A percentile compares a stretch with the other conserved stretches of the same genome.
These are phyloP conservation scores for Cladophialophora immunda DNA, from an alignment of 2,329 filamentous ascomycete genomes.

Conservation along the genomic window DNA sequence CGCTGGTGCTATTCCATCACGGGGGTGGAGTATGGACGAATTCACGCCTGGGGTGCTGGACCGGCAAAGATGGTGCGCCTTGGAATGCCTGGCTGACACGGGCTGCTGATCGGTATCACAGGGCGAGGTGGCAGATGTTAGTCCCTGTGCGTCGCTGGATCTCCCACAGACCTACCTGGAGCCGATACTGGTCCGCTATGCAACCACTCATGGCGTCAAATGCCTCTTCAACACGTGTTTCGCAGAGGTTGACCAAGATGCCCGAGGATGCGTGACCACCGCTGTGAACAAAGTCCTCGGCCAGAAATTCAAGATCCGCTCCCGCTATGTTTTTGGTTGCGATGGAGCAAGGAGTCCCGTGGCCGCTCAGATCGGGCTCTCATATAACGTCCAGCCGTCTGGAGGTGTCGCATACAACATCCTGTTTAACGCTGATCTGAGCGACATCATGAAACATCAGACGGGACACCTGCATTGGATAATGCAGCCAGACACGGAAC, in stretches of 20 bases:
- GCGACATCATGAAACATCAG: slow-evolving; percentile 58
- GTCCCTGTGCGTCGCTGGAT: slow-evolving; percentile 52
- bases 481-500: slow-evolving; percentile 62
- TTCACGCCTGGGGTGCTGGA: slow-evolving; percentile 54
- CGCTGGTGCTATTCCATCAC: slow-evolving; percentile 54
- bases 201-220: slow-evolving; percentile 48
- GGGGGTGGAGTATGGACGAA: slow-evolving; percentile 54
- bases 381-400: slow-evolving; percentile 54
- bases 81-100: neutral
- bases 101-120: neutral
- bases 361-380: slow-evolving; percentile 56
- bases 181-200: slow-evolving; percentile 51
- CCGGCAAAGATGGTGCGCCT: slow-evolving; percentile 44
- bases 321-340: slow-evolving; percentile 67
- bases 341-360: slow-evolving; percentile 62
- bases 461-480: slow-evolving; percentile 69
- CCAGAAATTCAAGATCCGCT: slow-evolving; percentile 55
- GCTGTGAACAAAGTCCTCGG: slow-evolving; percentile 51
- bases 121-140: slow-evolving; percentile 52
- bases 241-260: slow-evolving; percentile 40
- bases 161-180: slow-evolving; percentile 55
- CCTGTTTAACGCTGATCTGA: slow-evolving; percentile 60
- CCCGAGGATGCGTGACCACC: slow-evolving; percentile 42
- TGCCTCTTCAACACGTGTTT: slow-evolving; percentile 50
- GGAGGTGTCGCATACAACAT: slow-evolving; percentile 61